Percentiles rank a stretch among this genome's conserved stretches.
These are phyloP conservation scores for Aspergillus terreus DNA, from an alignment of 2,329 filamentous ascomycete species.

Conservation along the genomic window DNA sequence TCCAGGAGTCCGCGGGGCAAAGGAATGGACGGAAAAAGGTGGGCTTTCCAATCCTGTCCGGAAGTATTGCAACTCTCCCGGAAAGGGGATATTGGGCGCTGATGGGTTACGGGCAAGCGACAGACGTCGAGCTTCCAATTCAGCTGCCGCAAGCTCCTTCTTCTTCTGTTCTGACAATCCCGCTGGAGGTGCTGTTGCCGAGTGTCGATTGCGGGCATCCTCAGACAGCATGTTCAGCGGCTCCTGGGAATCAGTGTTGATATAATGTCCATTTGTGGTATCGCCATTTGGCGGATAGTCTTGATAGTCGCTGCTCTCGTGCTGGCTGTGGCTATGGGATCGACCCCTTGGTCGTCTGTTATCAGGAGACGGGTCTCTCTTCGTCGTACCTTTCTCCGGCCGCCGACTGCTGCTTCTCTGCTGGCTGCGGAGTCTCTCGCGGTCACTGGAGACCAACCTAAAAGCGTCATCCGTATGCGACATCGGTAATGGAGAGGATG, in stretches of 20 bases:
- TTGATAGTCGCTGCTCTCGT: conserved; percentile 18
- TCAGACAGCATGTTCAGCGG: conserved; percentile 8
- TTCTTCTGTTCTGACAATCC: conserved; percentile 62
- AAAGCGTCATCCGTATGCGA: conserved; percentile 62
- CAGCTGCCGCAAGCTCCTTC: conserved; percentile 73
- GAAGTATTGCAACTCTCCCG: conserved; percentile 49
- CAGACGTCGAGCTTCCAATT: conserved; percentile 81
- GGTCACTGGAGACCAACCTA: conserved; percentile 42
- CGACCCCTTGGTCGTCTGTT: conserved; percentile 30
- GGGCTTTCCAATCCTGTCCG: conserved; percentile 46
- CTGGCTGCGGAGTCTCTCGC: conserved; percentile 42
- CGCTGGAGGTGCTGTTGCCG: conserved; percentile 19
- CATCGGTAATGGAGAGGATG: conserved; percentile 77
- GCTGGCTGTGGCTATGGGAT: conserved; percentile 34
- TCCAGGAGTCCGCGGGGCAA: conserved; percentile 30
- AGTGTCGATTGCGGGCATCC: conserved; percentile 20
- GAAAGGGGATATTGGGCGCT: conserved; percentile 75
- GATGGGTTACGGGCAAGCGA: conserved; percentile 78
- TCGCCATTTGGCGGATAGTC: conserved; percentile 10
- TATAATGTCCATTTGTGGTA: conserved; percentile 11
- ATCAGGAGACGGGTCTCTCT: conserved; percentile 47
- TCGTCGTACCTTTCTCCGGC: conserved; percentile 41
- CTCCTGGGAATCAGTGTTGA: conserved; percentile 5
- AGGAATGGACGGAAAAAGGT: conserved; percentile 29
- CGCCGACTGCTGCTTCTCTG: conserved; percentile 51